These are phyloP conservation scores for Paragyromitra xinjiangensis DNA, from an alignment of 495 filamentous ascomycete species.

Conservation along the genomic window DNA sequence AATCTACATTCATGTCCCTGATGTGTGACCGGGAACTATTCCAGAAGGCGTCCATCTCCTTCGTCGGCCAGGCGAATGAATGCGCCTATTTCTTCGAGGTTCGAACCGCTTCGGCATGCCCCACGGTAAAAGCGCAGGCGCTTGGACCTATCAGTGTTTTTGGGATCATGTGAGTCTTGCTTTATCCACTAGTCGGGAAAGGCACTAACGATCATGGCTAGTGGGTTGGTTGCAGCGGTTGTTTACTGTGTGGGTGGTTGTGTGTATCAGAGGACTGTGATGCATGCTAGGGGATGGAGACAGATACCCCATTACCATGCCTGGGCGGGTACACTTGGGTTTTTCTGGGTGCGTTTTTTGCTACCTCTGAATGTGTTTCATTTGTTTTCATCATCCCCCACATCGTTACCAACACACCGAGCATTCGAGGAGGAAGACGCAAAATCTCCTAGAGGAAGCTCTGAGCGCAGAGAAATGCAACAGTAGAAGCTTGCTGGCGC, in stretches of 20 bases:
- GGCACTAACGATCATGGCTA: conserved; percentile 5
- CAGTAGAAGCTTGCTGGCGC: not conserved
- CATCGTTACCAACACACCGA: conserved; percentile 8
- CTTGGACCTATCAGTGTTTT: conserved; percentile 90
- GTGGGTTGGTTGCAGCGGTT: conserved; percentile 66
- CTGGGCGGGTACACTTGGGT: conserved; percentile 87
- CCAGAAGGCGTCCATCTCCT: conserved; percentile 69
- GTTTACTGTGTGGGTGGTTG: conserved; percentile 93
- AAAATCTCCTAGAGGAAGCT: not conserved
- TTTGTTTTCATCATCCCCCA: conserved; percentile 28
- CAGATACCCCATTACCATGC: conserved; percentile 93
- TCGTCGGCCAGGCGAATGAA: conserved; percentile 82
- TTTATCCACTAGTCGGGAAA: not conserved
- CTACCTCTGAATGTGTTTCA: conserved; percentile 38
- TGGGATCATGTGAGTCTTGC: conserved; percentile 77
- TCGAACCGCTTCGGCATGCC: conserved; percentile 86
- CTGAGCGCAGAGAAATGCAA: conserved; percentile 16
- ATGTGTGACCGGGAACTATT: conserved; percentile 83
- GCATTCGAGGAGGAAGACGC: conserved; percentile 1
- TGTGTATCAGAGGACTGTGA: conserved; percentile 93
- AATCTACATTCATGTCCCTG: conserved; percentile 90
- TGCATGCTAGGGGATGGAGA: conserved; percentile 93
- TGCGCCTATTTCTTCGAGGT: conserved; percentile 98
- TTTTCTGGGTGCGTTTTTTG: conserved; percentile 74
- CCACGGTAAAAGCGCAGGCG: conserved; percentile 69